Conservation (phyloP, 2,329 filamentous ascomycete species). For the Hysterium pulicare region DNA sequence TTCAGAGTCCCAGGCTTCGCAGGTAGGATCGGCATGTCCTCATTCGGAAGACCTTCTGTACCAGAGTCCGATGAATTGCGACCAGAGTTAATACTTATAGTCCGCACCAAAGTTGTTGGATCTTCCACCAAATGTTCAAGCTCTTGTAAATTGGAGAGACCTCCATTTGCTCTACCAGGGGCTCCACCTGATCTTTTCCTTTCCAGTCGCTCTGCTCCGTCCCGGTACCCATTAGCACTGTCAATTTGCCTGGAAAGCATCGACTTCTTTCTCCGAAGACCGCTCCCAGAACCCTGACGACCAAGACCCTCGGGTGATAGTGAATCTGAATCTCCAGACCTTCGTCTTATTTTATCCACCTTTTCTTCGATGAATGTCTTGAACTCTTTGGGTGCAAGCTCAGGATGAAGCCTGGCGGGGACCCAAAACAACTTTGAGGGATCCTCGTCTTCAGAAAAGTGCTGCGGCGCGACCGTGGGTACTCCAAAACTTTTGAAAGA, state of each 20-base stretch:
- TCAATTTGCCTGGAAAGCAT: slow-evolving; percentile 94
- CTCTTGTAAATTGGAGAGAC: slow-evolving; percentile 56
- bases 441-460: slow-evolving; percentile 73
- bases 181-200: slow-evolving; percentile 62
- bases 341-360: slow-evolving; percentile 81
- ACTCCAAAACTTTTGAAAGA: slow-evolving; percentile 60
- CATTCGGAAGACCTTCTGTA: slow-evolving; percentile 42
- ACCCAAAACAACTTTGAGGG: slow-evolving; percentile 92
- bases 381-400: slow-evolving; percentile 92
- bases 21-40: slow-evolving; percentile 84
- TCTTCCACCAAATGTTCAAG: slow-evolving; percentile 82
- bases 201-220: slow-evolving; percentile 78
- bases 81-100: slow-evolving; percentile 57
- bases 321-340: slow-evolving; percentile 67
- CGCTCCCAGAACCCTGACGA: slow-evolving; percentile 53
- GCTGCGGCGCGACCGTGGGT: slow-evolving; percentile 67
- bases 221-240: slow-evolving; percentile 69
- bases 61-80: slow-evolving; percentile 41
- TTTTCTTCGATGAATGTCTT: slow-evolving; percentile 94
- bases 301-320: slow-evolving; percentile 59
- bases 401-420: slow-evolving; percentile 87
- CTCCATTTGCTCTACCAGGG: slow-evolving; percentile 41
- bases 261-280: slow-evolving; percentile 82
- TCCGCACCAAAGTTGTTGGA: slow-evolving; percentile 67
- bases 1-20: slow-evolving; percentile 73